These are phyloP conservation scores for Sphagnum tenellum DNA, from an alignment of 225 moss, liverwort and hornwort species.

Conservation along the genomic window DNA sequence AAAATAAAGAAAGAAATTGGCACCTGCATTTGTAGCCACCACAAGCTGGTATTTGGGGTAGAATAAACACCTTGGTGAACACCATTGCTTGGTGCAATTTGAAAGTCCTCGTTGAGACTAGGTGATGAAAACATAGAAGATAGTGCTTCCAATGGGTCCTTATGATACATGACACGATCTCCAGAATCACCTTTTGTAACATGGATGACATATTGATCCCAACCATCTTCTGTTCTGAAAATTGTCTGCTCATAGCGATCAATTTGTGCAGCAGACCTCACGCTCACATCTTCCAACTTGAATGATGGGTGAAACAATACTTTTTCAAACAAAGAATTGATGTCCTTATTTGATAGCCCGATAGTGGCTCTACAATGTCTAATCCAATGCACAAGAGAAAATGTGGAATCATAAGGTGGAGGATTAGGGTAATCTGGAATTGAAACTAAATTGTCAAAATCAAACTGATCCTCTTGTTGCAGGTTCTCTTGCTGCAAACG, in stretches of 20 bases:
- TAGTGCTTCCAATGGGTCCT: not conserved
- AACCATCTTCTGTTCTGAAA: not conserved
- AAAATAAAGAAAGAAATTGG: not conserved
- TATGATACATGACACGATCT: not conserved
- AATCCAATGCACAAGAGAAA: not conserved
- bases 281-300: not conserved
- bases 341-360: conserved; percentile 2
- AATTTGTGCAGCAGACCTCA: not conserved
- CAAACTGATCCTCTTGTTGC: no score
- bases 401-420: conserved; percentile 3
- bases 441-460: no score
- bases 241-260: not conserved
- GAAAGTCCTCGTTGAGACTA: not conserved
- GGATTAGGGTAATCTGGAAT: no score
- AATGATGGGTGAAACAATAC: not conserved
- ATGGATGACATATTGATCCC: no score
- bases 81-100: not conserved
- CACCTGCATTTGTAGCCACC: conserved; percentile 3
- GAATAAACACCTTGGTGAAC: not conserved
- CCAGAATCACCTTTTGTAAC: not conserved
- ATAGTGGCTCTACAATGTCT: not conserved
- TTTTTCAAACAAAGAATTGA: not conserved
- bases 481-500: no score
- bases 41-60: not conserved
- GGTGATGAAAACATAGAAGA: not conserved